Percentiles rank a stretch among this genome's conserved stretches.
These are phyloP conservation scores for Tephrocybe sp. DNA, from an alignment of 768 basidiomycete genomes.

Conservation along the genomic window DNA sequence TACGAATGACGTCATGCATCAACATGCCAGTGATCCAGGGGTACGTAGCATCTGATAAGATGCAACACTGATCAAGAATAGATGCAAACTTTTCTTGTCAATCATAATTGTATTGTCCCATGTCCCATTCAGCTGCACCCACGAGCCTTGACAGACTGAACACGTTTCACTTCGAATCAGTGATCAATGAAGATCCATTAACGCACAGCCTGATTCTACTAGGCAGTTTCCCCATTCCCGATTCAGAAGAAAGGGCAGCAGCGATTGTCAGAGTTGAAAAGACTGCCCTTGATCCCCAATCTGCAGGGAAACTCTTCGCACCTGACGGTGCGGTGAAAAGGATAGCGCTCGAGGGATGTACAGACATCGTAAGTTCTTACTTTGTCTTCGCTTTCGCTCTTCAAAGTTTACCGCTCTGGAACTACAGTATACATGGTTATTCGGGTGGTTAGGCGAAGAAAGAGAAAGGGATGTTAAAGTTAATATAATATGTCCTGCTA, in stretches of 20 bases:
- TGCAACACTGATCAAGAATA: too few species aligned
- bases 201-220: slow-evolving; percentile 66
- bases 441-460: slow-evolving; percentile 60
- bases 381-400: background rate
- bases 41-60: background rate
- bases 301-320: slow-evolving; percentile 37
- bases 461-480: slow-evolving; percentile 72
- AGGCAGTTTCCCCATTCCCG: slow-evolving; percentile 52
- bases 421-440: slow-evolving; percentile 78
- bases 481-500: slow-evolving; percentile 85
- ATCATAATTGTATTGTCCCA: slow-evolving; percentile 8
- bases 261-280: slow-evolving; percentile 82
- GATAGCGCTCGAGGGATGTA: slow-evolving; percentile 52
- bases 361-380: slow-evolving; percentile 59
- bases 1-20: too few species aligned
- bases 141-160: slow-evolving; percentile 37
- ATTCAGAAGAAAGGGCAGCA: slow-evolving; percentile 28
- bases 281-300: slow-evolving; percentile 56
- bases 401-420: background rate
- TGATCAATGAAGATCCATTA: slow-evolving; percentile 63
- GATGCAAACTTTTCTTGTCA: too few species aligned
- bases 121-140: slow-evolving; percentile 35
- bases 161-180: slow-evolving; percentile 52
- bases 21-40: too few species aligned
- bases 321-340: slow-evolving; percentile 37